Base-by-base conservation (phyloP, 306 rosid genomes). In the Prunus armeniaca region DNA sequence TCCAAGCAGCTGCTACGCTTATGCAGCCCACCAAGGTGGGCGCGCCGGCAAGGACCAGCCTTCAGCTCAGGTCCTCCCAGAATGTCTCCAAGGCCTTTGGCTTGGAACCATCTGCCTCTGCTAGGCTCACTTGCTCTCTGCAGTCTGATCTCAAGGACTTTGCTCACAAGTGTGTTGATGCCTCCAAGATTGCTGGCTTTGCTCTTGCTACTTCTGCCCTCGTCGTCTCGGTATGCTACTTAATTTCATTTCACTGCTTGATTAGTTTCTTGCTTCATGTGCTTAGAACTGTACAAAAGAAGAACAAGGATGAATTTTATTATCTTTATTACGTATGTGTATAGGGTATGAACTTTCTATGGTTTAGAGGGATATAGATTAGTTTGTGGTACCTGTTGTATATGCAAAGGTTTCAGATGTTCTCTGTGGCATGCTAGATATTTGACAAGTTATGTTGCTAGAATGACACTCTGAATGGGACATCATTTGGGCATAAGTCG, bases 171-270 rank as follows among this genome's bases (percentile, higher is more conserved):
- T 92, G 83, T 78, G 78, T 82, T 13, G 93, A 96, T 5, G 99
- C 93, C 64, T 73, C 97, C 71, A 96, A 96, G 83, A 83, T 96
- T 65, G 98, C 99, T 3, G 98, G 99, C 15, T 86, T 96, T 47
- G 97, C 99, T 58, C 99, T 96, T 73, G 99, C 98, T 66, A 91
- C 99, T 69, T 96, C 99, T 67, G 98, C 99, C 72, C 97, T 96
- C 41, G 89, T 96, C 74, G 98, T 96, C 73, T 92, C 99, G 79
- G 99, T 96, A 89, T 62, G 90, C 13, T 6, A 24, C 69, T 45
- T 3, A 27, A 30, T 6, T 28, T 19, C 19, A 32, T 52, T 15
- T 66, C 47, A 0, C 4, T 77, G 46, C 65, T 49, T 32, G 38
- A 32, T 38, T 10, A 9, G n/a, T 43, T 41, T 41, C 27, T 72